A percentile compares a stretch with the other conserved stretches of the same genome.
Conservation (phyloP, 495 filamentous ascomycete species). For the Penicilliopsis zonata region DNA sequence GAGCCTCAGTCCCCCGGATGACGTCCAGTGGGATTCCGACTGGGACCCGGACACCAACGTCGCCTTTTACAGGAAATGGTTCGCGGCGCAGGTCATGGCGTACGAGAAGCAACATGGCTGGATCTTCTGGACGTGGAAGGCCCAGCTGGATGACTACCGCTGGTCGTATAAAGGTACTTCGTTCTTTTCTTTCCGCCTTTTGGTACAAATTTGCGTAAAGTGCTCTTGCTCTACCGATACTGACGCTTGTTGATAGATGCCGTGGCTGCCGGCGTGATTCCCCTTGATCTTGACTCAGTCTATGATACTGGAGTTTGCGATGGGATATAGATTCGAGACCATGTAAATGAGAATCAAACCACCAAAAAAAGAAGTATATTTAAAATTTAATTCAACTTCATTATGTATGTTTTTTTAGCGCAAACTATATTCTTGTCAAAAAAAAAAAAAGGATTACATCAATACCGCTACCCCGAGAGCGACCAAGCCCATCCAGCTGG, state of each 20-base stretch:
- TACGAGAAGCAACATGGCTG: constrained; percentile 49
- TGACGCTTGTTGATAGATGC: constrained; percentile 16
- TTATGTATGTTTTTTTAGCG: no score
- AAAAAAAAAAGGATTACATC: no score
- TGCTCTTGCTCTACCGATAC: background rate
- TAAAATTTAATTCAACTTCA: no score
- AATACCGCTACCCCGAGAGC: no score
- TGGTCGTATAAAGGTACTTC: constrained; percentile 41
- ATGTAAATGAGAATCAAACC: no score
- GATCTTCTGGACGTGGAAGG: constrained; percentile 56
- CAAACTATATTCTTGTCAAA: no score
- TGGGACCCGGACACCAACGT: constrained; percentile 33
- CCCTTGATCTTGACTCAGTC: constrained; percentile 18
- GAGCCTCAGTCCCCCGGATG: constrained; percentile 35
- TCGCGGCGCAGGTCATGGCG: constrained; percentile 43
- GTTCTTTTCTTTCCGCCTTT: background rate
- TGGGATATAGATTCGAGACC: no score
- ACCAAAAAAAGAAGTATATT: no score
- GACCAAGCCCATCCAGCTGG: no score
- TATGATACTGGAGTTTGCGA: constrained; percentile 3
- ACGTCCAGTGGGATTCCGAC: constrained; percentile 28
- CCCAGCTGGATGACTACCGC: constrained; percentile 41
- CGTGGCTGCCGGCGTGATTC: constrained; percentile 37
- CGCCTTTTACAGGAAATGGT: constrained; percentile 45
- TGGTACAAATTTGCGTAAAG: background rate